These are phyloP conservation scores for Pyrrhoderma lamaoense DNA, from an alignment of 1,284 basidiomycete species.

Conservation along the genomic window DNA sequence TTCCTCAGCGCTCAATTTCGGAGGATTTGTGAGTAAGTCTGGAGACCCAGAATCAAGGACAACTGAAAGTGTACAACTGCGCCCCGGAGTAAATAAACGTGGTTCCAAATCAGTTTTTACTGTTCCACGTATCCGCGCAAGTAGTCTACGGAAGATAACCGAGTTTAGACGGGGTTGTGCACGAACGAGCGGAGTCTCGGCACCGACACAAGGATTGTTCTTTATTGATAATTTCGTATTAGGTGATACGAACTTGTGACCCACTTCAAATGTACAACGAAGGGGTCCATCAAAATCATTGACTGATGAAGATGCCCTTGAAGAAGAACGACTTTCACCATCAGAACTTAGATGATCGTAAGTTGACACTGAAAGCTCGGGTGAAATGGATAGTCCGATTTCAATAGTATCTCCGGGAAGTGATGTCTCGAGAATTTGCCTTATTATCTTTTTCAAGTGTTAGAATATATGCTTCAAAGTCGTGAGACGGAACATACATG, in stretches of 20 bases:
- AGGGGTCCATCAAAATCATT: conserved; percentile 27
- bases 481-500: conserved; percentile 56
- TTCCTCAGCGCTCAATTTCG: conserved; percentile 33
- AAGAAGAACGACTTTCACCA: conserved; percentile 22
- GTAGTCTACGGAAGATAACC: conserved; percentile 55
- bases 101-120: conserved; percentile 43
- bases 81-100: conserved; percentile 36
- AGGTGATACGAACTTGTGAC: conserved; percentile 31
- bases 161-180: conserved; percentile 52
- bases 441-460: conserved; percentile 54
- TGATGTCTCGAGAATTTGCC: conserved; percentile 72
- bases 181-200: conserved; percentile 26
- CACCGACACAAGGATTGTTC: background rate
- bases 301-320: conserved; percentile 20
- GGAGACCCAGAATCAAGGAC: conserved; percentile 48
- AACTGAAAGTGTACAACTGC: conserved; percentile 48
- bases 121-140: conserved; percentile 59
- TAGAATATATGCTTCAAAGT: conserved; percentile 4
- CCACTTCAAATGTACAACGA: conserved; percentile 53
- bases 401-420: conserved; percentile 78
- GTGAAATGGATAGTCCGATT: conserved; percentile 69
- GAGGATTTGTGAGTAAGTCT: conserved; percentile 27
- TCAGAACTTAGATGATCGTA: conserved; percentile 19
- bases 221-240: background rate
- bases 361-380: conserved; percentile 22